Conservation (phyloP, 371 early-diverging fungal species). For the Mortierella sp. region DNA sequence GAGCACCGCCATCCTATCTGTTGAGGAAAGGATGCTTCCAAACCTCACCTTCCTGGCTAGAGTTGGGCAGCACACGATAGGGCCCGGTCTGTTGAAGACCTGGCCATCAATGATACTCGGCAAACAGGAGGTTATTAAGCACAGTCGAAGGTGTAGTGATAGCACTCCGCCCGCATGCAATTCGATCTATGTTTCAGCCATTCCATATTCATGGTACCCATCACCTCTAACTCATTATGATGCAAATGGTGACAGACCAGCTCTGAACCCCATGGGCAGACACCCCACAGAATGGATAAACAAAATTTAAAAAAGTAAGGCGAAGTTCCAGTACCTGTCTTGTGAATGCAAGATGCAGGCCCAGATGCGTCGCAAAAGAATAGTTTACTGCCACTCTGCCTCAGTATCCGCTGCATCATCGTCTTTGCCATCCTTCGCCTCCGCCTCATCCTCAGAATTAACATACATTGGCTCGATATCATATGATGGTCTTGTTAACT, state of each 20-base stretch:
- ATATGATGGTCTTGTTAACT: conserved; percentile 36
- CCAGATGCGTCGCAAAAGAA: not conserved
- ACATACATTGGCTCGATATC: conserved; percentile 28
- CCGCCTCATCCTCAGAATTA: not conserved
- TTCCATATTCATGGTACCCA: conserved; percentile 46
- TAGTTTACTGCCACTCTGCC: conserved; percentile 14
- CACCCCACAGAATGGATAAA: conserved; percentile 3
- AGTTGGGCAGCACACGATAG: conserved; percentile 40
- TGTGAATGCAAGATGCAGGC: not conserved
- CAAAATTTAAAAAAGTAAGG: not conserved
- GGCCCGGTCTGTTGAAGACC: conserved; percentile 36
- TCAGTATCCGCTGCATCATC: not conserved
- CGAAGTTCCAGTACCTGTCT: not conserved
- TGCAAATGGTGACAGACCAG: conserved; percentile 28
- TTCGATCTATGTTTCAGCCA: conserved; percentile 50
- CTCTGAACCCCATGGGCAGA: not conserved
- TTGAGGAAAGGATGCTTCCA: conserved; percentile 50
- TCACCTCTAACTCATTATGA: conserved; percentile 45
- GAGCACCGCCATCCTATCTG: conserved; percentile 43
- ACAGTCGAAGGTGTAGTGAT: conserved; percentile 40
- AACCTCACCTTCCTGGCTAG: conserved; percentile 36
- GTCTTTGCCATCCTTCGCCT: conserved; percentile 4
- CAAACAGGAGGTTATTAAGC: conserved; percentile 48
- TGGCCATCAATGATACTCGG: conserved; percentile 32
- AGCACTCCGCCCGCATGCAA: conserved; percentile 46